Evolutionary conservation across 257 asterid species (phyloP), one percentile per base, ranked within the genome.

Genomic region (Perilla frutescens): DNA sequence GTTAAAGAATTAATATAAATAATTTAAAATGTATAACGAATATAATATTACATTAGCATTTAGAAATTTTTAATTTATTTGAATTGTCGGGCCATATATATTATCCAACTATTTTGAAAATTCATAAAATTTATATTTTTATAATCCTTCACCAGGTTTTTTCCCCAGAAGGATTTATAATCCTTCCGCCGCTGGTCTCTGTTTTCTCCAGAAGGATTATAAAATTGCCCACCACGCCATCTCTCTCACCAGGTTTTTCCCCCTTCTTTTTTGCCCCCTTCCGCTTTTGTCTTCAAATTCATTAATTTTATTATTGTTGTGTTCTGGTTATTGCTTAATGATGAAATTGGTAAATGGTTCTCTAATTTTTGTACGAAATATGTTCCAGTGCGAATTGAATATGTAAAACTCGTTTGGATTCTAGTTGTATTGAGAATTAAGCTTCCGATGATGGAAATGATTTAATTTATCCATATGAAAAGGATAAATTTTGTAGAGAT

Each of bases 131-230:
- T n/a, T n/a, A n/a, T n/a, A n/a, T n/a, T n/a, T n/a, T n/a, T n/a
- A n/a, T n/a, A n/a, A n/a, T n/a, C n/a, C n/a, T n/a, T n/a, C n/a
- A n/a, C n/a, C n/a, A n/a, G n/a, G n/a, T n/a, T n/a, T n/a, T n/a
- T n/a, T n/a, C n/a, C n/a, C n/a, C n/a, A n/a, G n/a, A n/a, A n/a
- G n/a, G n/a, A n/a, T n/a, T n/a, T n/a, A n/a, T n/a, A n/a, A n/a
- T n/a, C n/a, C 98, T 39, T 89, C 96, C 44, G 90, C 87, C 40
- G 86, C 79, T 13, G 98, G 97, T 26, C 77, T 93, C 39, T 91
- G 84, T 80, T 80, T 66, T 62, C 95, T 94, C 59, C 90, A 84
- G 62, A 88, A 87, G 77, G 98, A 94, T 86, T 94, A 87, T 77
- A 82, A 77, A 76, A 58, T 80, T 9, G 96, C 96, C 54, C 96